Conservation (phyloP, 176 grass and related monocot species). For the Alopecurus myosuroides region DNA sequence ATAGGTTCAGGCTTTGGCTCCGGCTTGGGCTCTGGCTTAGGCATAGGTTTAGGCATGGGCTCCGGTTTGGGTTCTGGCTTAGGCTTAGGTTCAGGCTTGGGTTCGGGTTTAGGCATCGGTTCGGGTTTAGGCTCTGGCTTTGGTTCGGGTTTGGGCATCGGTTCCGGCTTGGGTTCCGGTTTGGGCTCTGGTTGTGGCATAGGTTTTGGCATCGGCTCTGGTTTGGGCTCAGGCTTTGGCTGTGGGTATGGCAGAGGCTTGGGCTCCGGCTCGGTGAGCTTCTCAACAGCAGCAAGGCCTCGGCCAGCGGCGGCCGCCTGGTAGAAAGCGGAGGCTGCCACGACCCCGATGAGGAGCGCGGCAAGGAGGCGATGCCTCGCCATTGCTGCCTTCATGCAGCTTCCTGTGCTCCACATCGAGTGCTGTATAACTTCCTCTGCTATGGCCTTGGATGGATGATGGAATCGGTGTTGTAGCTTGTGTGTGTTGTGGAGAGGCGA, state of each 20-base stretch:
- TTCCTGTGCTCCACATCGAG: background rate
- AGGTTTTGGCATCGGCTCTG: background rate
- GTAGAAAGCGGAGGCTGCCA: background rate
- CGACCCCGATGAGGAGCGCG: background rate
- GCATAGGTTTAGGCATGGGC: background rate
- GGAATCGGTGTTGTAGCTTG: background rate
- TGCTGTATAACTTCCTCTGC: background rate
- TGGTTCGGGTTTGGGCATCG: background rate
- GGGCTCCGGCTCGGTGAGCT: background rate
- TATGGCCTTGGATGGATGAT: background rate
- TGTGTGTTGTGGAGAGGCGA: background rate
- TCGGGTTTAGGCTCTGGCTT: background rate
- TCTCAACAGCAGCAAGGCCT: background rate
- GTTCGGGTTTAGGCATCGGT: too few relatives aligned
- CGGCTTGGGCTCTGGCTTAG: background rate
- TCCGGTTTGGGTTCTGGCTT: background rate
- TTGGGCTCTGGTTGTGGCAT: background rate
- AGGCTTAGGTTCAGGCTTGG: too few relatives aligned
- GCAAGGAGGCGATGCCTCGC: slow-evolving; percentile 4
- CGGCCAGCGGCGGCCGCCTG: background rate
- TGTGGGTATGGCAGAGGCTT: background rate
- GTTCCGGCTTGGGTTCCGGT: background rate
- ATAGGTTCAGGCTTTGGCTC: background rate
- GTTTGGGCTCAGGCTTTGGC: background rate
- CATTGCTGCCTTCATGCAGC: background rate